Percentiles rank a stretch among this genome's conserved stretches.
These are phyloP conservation scores for Penicillium maclennaniae DNA, from an alignment of 495 filamentous ascomycete species.

Conservation along the genomic window DNA sequence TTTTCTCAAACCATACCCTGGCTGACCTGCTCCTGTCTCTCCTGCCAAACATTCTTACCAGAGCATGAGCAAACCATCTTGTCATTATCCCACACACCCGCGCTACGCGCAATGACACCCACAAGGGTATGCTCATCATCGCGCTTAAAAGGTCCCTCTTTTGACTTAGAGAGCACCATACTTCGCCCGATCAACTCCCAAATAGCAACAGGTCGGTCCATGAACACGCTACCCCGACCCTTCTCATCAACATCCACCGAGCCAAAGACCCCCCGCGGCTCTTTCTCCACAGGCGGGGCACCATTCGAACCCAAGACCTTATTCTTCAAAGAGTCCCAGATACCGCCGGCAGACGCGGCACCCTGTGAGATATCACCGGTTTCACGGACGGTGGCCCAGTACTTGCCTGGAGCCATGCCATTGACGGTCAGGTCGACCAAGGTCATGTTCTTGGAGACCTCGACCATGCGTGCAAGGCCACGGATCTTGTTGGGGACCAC, in stretches of 20 bases:
- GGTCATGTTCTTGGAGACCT: conserved; percentile 70
- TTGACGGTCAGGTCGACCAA: conserved; percentile 84
- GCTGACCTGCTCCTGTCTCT: conserved; percentile 81
- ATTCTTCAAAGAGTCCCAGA: conserved; percentile 64
- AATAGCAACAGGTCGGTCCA: conserved; percentile 76
- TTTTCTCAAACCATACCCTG: conserved; percentile 71
- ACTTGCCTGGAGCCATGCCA: conserved; percentile 76
- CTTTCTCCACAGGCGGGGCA: conserved; percentile 18
- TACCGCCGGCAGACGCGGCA: conserved; percentile 70
- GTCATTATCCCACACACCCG: conserved; percentile 97
- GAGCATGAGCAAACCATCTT: conserved; percentile 95
- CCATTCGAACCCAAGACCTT: conserved; percentile 45
- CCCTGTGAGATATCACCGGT: conserved; percentile 88
- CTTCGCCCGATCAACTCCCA: conserved; percentile 96
- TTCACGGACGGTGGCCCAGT: conserved; percentile 76
- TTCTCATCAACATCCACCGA: conserved; percentile 60
- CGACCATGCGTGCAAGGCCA: conserved; percentile 76
- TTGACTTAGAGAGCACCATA: conserved; percentile 67
- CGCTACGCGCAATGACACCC: conserved; percentile 89
- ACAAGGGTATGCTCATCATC: conserved; percentile 81
- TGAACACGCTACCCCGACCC: conserved; percentile 68
- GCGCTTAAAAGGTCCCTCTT: conserved; percentile 48
- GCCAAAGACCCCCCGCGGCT: conserved; percentile 67
- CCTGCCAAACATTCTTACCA: conserved; percentile 97
- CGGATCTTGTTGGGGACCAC: conserved; percentile 59